phyloP scores from a whole-genome alignment of 2,329 filamentous ascomycete genomes.

The Pyricularia sp. region DNA sequence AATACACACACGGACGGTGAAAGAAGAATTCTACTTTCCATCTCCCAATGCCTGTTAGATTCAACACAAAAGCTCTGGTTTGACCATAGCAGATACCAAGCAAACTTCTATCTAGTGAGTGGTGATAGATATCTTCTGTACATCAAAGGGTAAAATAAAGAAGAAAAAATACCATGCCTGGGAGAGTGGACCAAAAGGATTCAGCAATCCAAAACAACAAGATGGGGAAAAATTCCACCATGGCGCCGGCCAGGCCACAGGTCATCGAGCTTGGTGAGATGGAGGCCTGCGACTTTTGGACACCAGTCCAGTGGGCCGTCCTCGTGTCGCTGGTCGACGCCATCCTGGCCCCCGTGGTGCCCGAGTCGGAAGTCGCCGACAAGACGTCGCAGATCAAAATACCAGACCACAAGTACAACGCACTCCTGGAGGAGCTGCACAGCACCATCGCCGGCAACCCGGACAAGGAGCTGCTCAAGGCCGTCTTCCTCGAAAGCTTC shows the following conservation, averaged over 20 bases:
- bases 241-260: constrained; percentile 10
- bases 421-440: constrained; percentile 29
- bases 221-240: background rate
- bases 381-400: constrained; percentile 32
- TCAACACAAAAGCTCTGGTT: too few species aligned
- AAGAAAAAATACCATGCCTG: background rate
- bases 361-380: constrained; percentile 28
- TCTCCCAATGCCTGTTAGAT: background rate
- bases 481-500: constrained; percentile 43
- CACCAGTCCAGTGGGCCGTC: constrained; percentile 41
- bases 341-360: constrained; percentile 49
- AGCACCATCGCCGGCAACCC: constrained; percentile 26
- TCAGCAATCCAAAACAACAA: background rate
- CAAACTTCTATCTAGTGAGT: background rate
- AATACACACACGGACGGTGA: background rate
- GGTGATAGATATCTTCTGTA: too few species aligned
- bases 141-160: background rate
- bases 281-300: constrained; percentile 27
- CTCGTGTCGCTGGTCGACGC: constrained; percentile 46
- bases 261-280: constrained; percentile 4
- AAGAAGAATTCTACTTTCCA: background rate
- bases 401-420: constrained; percentile 38
- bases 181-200: constrained; percentile 5
- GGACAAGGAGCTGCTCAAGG: constrained; percentile 32
- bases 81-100: background rate